Evolutionary conservation across 2,329 filamentous ascomycete genomes (phyloP).

Genomic region (Ascochyta rabiei): DNA sequence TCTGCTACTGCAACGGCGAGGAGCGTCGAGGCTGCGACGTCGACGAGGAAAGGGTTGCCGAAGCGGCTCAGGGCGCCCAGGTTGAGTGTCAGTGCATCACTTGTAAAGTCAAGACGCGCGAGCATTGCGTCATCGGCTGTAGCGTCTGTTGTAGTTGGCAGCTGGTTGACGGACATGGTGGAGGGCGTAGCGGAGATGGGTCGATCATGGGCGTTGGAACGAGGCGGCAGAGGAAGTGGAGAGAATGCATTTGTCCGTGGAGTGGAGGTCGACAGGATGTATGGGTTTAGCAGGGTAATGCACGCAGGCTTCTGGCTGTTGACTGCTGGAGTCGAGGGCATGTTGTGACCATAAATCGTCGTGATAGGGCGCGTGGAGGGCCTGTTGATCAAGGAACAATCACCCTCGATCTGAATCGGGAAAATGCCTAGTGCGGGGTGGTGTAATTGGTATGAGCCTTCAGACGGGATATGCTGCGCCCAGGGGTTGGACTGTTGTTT

Average conservation of each 20-base stretch:
- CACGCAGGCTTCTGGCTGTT: slow-evolving; percentile 35
- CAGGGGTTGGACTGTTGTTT: slow-evolving; percentile 46
- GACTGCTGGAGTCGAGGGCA: slow-evolving; percentile 46
- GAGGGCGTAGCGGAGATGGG: slow-evolving; percentile 42
- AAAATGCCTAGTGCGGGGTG: slow-evolving; percentile 54
- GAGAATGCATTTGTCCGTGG: slow-evolving; percentile 41
- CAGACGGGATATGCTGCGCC: slow-evolving; percentile 44
- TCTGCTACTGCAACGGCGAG: slow-evolving; percentile 55
- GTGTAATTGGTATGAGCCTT: slow-evolving; percentile 52
- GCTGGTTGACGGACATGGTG: slow-evolving; percentile 41
- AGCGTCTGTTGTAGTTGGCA: slow-evolving; percentile 45
- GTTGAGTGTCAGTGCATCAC: slow-evolving; percentile 53
- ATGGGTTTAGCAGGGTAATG: slow-evolving; percentile 48
- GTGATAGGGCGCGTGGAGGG: slow-evolving; percentile 48
- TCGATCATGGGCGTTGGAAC: slow-evolving; percentile 27
- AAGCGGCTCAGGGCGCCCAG: slow-evolving; percentile 51
- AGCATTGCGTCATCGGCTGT: slow-evolving; percentile 48
- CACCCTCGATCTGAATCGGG: slow-evolving; percentile 50
- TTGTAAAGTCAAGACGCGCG: slow-evolving; percentile 52
- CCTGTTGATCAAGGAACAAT: slow-evolving; percentile 48
- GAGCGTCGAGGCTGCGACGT: slow-evolving; percentile 52
- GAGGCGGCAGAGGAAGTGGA: slow-evolving; percentile 38
- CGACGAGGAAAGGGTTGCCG: slow-evolving; percentile 54
- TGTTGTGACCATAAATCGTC: slow-evolving; percentile 48
- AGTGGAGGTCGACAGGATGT: slow-evolving; percentile 44